Percentiles rank a stretch among this genome's conserved stretches.
These are phyloP conservation scores for Aspergillus niger DNA, from an alignment of 2,329 filamentous ascomycete genomes.

Conservation along the genomic window DNA sequence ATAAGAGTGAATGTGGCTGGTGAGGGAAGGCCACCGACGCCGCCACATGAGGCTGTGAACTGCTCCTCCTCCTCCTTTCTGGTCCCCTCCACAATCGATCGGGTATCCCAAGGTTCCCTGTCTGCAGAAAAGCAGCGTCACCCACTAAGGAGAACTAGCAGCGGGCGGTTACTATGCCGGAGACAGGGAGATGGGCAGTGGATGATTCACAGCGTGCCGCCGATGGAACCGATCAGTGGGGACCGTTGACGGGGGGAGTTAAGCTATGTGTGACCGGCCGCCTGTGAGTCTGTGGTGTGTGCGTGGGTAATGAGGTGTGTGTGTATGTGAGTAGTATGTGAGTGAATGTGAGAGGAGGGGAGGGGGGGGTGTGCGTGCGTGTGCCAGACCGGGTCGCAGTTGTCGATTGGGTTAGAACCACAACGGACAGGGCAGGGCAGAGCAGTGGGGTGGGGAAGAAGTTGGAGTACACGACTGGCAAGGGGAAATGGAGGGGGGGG, in stretches of 20 bases:
- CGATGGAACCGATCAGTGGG: constrained; percentile 28
- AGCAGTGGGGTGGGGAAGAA: constrained; percentile 18
- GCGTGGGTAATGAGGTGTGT: not conserved
- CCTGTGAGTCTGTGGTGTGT: constrained; percentile 16
- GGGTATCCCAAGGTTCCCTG: constrained; percentile 20
- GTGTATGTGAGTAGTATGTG: constrained; percentile 2
- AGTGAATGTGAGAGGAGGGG: not conserved
- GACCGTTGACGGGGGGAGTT: constrained; percentile 16
- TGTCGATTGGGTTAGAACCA: constrained; percentile 20
- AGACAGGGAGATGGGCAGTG: constrained; percentile 10
- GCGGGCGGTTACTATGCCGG: not conserved
- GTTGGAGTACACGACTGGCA: constrained; percentile 16
- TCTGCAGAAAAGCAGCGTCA: constrained; percentile 21
- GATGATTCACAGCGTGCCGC: constrained; percentile 25
- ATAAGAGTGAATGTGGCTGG: constrained; percentile 15
- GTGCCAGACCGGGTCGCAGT: constrained; percentile 11
- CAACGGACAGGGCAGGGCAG: constrained; percentile 9
- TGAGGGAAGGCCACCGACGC: constrained; percentile 11
- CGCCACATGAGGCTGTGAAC: constrained; percentile 22
- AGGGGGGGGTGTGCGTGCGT: not conserved
- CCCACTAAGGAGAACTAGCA: constrained; percentile 5
- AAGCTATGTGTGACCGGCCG: constrained; percentile 16
- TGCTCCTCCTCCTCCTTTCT: no score
- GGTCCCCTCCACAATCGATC: not conserved
- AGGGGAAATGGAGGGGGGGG: constrained; percentile 7